phyloP scores from a whole-genome alignment of 495 filamentous ascomycete species.

The Xanthoparmelia taractica region DNA sequence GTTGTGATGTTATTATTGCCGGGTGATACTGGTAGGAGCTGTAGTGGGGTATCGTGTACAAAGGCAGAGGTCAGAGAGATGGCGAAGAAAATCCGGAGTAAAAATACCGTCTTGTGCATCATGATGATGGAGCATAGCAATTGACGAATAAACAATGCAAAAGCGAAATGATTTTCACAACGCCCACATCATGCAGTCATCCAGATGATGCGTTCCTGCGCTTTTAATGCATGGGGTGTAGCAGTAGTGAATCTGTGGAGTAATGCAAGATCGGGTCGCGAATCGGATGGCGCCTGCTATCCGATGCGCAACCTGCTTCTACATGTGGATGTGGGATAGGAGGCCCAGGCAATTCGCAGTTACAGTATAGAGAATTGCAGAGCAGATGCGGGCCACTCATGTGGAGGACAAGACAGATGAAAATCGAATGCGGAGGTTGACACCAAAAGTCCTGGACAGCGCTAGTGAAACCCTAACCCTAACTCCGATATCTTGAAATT shows the following conservation, averaged over 20 bases:
- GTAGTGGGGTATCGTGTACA: not conserved
- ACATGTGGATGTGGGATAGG: not conserved
- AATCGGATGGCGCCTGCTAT: not conserved
- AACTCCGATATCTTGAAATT: too few relatives aligned
- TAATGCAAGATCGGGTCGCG: not conserved
- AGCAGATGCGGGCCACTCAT: too few relatives aligned
- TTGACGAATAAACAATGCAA: not conserved
- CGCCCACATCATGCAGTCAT: not conserved
- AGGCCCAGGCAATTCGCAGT: not conserved
- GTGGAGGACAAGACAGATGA: too few relatives aligned
- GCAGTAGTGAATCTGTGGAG: too few relatives aligned
- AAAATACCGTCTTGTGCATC: too few relatives aligned
- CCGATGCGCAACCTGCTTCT: not conserved
- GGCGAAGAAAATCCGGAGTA: not conserved
- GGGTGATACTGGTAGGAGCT: not conserved
- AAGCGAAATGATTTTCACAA: not conserved
- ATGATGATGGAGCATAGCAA: too few relatives aligned
- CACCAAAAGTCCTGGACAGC: too few relatives aligned
- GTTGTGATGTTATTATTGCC: too few relatives aligned
- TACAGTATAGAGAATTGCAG: too few relatives aligned
- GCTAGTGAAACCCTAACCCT: too few relatives aligned
- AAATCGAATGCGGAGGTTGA: too few relatives aligned
- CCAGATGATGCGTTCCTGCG: not conserved
- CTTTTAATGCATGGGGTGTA: too few relatives aligned
- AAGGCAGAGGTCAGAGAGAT: not conserved